Evolutionary conservation across 2,329 filamentous ascomycete genomes (phyloP).

Genomic region (Nakataea oryzae): DNA sequence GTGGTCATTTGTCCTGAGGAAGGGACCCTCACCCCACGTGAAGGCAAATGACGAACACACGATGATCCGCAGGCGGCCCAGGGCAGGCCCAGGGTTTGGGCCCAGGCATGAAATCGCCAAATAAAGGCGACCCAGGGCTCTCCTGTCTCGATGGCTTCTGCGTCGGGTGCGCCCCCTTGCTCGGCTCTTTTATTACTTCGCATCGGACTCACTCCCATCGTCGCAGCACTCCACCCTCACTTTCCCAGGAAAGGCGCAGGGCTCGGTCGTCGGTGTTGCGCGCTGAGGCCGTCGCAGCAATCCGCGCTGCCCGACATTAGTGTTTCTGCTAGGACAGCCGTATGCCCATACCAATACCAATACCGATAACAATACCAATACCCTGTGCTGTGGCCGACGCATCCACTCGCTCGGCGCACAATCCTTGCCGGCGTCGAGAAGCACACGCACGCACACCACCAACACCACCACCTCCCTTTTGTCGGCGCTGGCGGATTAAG

Average conservation of each 20-base stretch:
- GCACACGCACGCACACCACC: too few species aligned
- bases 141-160: not conserved
- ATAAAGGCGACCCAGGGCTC: not conserved
- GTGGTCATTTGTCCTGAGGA: not conserved
- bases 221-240: not conserved
- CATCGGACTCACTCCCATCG: not conserved
- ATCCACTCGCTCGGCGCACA: not conserved
- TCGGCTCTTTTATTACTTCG: not conserved
- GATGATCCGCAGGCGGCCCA: not conserved
- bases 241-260: too few species aligned
- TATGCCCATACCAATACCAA: too few species aligned
- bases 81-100: not conserved
- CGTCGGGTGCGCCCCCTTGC: not conserved
- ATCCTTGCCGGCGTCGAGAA: not conserved
- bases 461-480: not conserved
- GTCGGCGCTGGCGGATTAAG: not conserved
- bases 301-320: not conserved
- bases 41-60: not conserved
- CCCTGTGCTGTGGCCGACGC: not conserved
- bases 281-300: not conserved
- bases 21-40: not conserved
- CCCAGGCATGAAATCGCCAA: not conserved
- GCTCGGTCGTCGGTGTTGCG: too few species aligned
- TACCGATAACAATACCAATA: too few species aligned
- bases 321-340: not conserved